Base-by-base conservation (phyloP, 2,329 filamentous ascomycete genomes). In the Fusarium mundagurra region DNA sequence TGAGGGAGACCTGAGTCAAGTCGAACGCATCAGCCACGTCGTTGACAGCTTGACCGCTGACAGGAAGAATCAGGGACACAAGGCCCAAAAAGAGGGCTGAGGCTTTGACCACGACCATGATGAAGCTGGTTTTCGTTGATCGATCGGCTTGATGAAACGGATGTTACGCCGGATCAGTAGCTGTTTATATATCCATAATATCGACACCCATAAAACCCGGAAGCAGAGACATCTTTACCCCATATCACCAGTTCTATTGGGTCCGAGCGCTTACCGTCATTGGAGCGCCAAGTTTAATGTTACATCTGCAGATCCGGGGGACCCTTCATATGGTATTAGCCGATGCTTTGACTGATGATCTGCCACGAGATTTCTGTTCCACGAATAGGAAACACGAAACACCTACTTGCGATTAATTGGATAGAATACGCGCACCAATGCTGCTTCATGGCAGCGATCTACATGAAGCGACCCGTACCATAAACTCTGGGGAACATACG, bases 291-390 rank as follows among this genome's bases (percentile, higher is more conserved):
- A 63, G 12, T 13, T 36, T 50, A 1, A 63, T 60, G 71, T 74
- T 68, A 27, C 71, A 68, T 71, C 36, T 68, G 58, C 48, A 71
- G 61, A 73, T 72, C 71, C 41, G 62, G 67, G 45, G 66, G 20
- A 18, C 48, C 62, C 20, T 34, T 58, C 33, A 51, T 31, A 47
- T 22, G 24, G 29, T 14, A 16, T 59, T 48, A 58, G 36, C 43
- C 63, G 44, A 34, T 64, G 41, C 39, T 54, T 44, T 45, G 43
- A 50, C 53, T 50, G 71, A 38, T 6, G 47, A 61, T 59, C 24
- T 31, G 8, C 22, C 39, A 45, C 34, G 50, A 45, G n/a, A 31
- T 16, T 31, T 11, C 22, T 29, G 22, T 68, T 73, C 71, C 71
- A 74, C 71, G 45, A 72, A 73, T 74, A 38, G 45, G 39, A 53